phyloP scores from a whole-genome alignment of 2,329 filamentous ascomycete genomes.

The Penicillium sclerotiorum region DNA sequence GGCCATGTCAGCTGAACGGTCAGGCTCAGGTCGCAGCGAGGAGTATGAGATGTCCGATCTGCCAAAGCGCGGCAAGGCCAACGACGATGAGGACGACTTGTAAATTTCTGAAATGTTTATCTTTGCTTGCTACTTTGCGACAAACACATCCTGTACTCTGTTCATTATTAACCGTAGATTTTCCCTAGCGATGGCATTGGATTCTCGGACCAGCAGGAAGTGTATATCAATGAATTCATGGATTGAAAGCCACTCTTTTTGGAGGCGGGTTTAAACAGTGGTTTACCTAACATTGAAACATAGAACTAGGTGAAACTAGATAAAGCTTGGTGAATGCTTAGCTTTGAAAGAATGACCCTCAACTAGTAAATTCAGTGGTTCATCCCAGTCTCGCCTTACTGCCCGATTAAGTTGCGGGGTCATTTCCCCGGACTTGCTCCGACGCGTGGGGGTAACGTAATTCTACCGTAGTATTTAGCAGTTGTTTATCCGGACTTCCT shows the following conservation, averaged over 20 bases:
- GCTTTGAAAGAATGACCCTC: background rate
- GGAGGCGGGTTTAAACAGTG: background rate
- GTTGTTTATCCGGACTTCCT: background rate
- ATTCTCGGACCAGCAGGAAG: background rate
- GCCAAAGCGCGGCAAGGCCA: slow-evolving; percentile 28
- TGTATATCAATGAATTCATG: slow-evolving; percentile 11
- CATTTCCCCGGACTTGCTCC: slow-evolving; percentile 22
- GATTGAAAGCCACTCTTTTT: background rate
- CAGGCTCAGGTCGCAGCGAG: slow-evolving; percentile 45
- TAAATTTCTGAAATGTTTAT: slow-evolving; percentile 28
- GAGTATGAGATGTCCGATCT: slow-evolving; percentile 61
- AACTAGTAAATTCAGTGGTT: too few relatives aligned
- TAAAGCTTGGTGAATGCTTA: slow-evolving; percentile 2
- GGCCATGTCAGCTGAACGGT: slow-evolving; percentile 63
- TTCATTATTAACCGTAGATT: slow-evolving; percentile 12
- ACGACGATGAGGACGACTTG: slow-evolving; percentile 40
- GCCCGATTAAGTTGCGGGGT: slow-evolving; percentile 26
- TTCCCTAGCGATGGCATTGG: slow-evolving; percentile 16
- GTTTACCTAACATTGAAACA: background rate
- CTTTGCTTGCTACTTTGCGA: slow-evolving; percentile 8
- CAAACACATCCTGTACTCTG: slow-evolving; percentile 17
- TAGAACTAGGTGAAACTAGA: background rate
- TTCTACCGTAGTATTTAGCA: background rate
- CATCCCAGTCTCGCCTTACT: slow-evolving; percentile 10
- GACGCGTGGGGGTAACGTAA: slow-evolving; percentile 12